Evolutionary conservation across 345 rosid genomes (phyloP), one percentile per base, ranked within the genome.

Genomic region (Eucalyptus marginata): DNA sequence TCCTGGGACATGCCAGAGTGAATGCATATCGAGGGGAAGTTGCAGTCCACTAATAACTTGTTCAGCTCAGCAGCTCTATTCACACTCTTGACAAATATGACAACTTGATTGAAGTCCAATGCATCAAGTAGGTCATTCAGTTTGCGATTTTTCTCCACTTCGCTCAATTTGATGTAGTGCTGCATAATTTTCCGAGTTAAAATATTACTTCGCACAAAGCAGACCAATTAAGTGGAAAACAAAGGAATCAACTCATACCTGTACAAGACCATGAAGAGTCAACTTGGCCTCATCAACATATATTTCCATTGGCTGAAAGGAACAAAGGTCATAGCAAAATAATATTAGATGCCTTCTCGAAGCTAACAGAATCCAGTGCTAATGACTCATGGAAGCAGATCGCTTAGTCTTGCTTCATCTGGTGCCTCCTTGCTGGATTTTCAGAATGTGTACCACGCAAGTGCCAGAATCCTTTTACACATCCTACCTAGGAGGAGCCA

Each of bases 1-100:
- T 98, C 99, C 90, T 98, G 99, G 49, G 99, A 96, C 99, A 98
- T 98, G 92, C 99, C 99, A 89, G 99, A 98, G 89, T 98, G 99
- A 27, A 98, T 98, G 92, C 99, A 98, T 88, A 98, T 98, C 8
- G 99, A 97, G 17, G 99, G 99, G 86, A 97, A 98, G 91, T 98
- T 98, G 89, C 99, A 98, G 90, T 98, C 99, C 18, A 96, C 95
- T 17, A 98, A 97, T 66, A 98, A 90, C 94, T 95, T 98, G 94
- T 98, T 98, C 91, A 97, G 90, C 93, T 98, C 99, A 4, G 97
- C 99, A 24, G 99, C 99, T 86, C 99, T 94, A 93, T 91, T 98
- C 91, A 98, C 99, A 88, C 99, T 98, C 91, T 98, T 98, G 87
- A 98, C 99, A 88, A 98, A 97, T 58, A 98, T 98, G 83, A 98